phyloP scores from a whole-genome alignment of 2,329 filamentous ascomycete genomes.

The Fonsecaea monophora region DNA sequence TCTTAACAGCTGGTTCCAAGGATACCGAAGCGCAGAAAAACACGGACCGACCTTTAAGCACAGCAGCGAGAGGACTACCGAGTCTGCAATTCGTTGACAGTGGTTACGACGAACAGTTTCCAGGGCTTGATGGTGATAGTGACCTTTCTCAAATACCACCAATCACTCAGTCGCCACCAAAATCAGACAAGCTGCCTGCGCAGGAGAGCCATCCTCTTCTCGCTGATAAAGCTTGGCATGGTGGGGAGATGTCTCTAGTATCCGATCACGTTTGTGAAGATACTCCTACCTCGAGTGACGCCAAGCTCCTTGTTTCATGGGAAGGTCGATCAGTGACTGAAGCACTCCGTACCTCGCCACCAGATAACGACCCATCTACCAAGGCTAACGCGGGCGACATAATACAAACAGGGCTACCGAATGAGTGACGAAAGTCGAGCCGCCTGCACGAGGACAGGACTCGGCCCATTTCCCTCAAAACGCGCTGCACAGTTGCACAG shows the following conservation, averaged over 20 bases:
- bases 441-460: neutral
- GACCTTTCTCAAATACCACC: neutral
- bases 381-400: neutral
- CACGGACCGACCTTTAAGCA: neutral
- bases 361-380: neutral
- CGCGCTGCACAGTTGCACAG: neutral
- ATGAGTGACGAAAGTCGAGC: neutral
- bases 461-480: neutral
- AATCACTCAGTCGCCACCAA: neutral
- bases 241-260: neutral
- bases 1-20: neutral
- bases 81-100: slow-evolving; percentile 31
- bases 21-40: neutral
- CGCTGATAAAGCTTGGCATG: neutral
- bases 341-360: neutral
- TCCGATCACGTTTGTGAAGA: neutral
- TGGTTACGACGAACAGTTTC: slow-evolving; percentile 34
- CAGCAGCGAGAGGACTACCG: slow-evolving; percentile 14
- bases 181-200: neutral
- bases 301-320: neutral
- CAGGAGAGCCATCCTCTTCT: neutral
- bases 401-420: neutral
- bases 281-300: neutral
- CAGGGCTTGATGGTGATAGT: neutral
- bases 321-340: slow-evolving; percentile 1